phyloP scores from a whole-genome alignment of 2,329 filamentous ascomycete genomes.

The Ascochyta lentis region DNA sequence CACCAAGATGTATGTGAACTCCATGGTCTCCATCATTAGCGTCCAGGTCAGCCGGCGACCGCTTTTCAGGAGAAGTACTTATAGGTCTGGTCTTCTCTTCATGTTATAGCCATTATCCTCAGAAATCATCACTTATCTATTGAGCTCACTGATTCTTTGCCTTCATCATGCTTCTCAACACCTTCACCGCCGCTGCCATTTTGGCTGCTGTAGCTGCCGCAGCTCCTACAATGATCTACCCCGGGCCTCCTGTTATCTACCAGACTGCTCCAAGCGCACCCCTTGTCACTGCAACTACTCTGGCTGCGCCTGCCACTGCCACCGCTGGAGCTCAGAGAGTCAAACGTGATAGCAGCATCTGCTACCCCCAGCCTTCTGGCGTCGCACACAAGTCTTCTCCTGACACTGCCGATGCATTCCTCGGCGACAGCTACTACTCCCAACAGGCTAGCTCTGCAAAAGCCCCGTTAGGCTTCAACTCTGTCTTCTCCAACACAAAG shows the following conservation, averaged over 20 bases:
- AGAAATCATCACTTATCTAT: no score
- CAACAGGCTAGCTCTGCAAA: not conserved
- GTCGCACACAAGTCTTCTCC: not conserved
- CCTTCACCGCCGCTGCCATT: not conserved
- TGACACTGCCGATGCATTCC: not conserved
- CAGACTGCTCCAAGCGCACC: not conserved
- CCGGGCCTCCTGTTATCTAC: constrained; percentile 4
- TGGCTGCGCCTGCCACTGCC: not conserved
- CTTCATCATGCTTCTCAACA: not conserved
- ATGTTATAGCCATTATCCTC: no score
- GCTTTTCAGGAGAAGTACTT: not conserved
- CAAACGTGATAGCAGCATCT: not conserved
- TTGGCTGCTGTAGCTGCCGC: constrained; percentile 1
- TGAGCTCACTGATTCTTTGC: not conserved
- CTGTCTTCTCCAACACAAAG: constrained; percentile 1
- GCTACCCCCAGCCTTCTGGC: constrained; percentile 1
- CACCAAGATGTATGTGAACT: no score
- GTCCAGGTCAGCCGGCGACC: not conserved
- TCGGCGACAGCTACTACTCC: not conserved
- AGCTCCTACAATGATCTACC: not conserved
- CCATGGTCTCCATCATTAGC: no score
- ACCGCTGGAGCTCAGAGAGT: not conserved
- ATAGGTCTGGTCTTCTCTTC: no score
- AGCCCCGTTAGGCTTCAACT: not conserved
- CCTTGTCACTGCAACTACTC: constrained; percentile 3